Evolutionary conservation across 805 yeast genomes (phyloP).

Genomic region (Wickerhamiella sorbophila): DNA sequence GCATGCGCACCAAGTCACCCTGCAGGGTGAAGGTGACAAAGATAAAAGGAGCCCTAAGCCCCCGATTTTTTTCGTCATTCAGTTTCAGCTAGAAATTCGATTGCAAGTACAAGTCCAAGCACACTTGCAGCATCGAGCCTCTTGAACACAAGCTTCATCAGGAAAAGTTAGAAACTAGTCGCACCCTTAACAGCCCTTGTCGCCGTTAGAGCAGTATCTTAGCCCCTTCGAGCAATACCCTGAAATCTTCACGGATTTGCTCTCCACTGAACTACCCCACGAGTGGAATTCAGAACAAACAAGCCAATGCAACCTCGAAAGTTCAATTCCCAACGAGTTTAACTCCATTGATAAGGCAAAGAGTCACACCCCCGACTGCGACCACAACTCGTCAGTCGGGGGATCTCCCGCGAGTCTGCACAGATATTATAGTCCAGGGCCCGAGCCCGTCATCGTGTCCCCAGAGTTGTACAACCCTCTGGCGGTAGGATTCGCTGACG

Average conservation of each 20-base stretch:
- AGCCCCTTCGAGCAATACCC: neutral
- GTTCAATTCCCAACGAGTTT: neutral
- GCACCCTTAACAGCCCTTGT: constrained; percentile 1
- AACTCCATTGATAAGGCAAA: neutral
- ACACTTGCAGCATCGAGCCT: no score
- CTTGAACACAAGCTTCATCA: no score
- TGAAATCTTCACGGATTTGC: constrained; percentile 2
- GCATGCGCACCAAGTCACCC: neutral
- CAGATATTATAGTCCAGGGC: neutral
- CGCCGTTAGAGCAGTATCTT: neutral
- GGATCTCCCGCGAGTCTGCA: neutral
- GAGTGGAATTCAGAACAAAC: neutral
- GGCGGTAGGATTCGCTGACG: no score
- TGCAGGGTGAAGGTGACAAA: neutral
- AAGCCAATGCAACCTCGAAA: neutral
- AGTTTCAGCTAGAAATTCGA: no score
- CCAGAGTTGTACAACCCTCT: no score
- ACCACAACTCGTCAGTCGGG: neutral
- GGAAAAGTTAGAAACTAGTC: neutral
- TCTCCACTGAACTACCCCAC: neutral
- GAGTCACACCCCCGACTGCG: neutral
- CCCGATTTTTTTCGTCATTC: no score
- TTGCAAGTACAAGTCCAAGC: no score
- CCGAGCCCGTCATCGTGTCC: neutral
- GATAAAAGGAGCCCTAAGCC: neutral